phyloP scores from a whole-genome alignment of 169 alveolate genomes.

The Cryptosporidium canis region DNA sequence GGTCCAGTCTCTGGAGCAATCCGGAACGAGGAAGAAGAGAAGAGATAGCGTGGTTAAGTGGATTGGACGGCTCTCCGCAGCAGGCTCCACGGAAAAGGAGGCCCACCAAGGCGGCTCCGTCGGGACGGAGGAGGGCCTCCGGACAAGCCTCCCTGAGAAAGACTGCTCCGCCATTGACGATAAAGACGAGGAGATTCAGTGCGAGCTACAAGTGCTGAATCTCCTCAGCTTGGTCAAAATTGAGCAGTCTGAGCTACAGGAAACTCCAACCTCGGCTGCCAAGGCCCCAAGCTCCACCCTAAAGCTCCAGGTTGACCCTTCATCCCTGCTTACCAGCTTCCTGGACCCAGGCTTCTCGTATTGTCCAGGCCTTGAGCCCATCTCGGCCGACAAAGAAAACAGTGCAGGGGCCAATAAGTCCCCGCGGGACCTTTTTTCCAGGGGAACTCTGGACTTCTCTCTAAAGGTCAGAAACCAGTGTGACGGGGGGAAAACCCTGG shows the following conservation, averaged over 20 bases:
- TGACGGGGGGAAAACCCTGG: constrained; percentile 45
- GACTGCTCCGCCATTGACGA: not conserved
- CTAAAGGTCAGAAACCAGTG: constrained; percentile 22
- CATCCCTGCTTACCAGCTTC: constrained; percentile 25
- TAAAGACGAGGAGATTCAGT: constrained; percentile 54
- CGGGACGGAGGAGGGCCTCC: not conserved
- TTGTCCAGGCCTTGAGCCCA: not conserved
- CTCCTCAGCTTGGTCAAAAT: constrained; percentile 40
- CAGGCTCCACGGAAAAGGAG: not conserved
- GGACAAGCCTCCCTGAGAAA: not conserved
- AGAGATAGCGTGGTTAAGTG: constrained; percentile 51
- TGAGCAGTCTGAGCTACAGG: not conserved
- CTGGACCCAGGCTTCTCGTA: constrained; percentile 42
- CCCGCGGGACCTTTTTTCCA: not conserved
- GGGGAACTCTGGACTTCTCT: not conserved
- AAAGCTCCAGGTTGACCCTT: constrained; percentile 39
- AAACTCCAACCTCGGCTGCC: not conserved
- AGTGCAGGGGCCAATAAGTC: not conserved
- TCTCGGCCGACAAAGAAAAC: not conserved
- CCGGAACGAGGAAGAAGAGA: constrained; percentile 24
- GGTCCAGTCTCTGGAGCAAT: not conserved
- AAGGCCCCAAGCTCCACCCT: not conserved
- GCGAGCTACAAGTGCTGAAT: constrained; percentile 57
- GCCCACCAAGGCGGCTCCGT: not conserved
- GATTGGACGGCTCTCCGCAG: constrained; percentile 51